Conservation (phyloP, 2,329 filamentous ascomycete genomes). For the Cladosporium oxysporum region DNA sequence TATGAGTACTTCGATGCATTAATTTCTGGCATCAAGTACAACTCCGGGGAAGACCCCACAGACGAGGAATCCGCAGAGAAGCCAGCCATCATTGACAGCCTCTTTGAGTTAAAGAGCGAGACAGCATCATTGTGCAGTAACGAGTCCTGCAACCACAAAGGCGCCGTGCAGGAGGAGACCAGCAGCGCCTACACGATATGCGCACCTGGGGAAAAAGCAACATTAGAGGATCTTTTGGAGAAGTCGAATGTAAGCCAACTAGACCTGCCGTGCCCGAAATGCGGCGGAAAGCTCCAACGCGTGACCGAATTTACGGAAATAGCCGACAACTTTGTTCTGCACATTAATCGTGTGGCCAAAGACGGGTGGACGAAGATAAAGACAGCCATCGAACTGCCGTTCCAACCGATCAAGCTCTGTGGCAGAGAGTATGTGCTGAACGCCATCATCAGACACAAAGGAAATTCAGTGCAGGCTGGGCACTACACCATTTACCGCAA, state of each 20-base stretch:
- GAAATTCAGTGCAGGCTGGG: slow-evolving; percentile 1
- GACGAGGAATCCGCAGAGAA: not conserved
- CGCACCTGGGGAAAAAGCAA: not conserved
- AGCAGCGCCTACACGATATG: not conserved
- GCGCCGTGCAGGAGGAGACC: not conserved
- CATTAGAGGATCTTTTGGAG: not conserved
- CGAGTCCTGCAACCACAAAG: slow-evolving; percentile 13
- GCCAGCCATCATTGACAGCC: slow-evolving; percentile 8
- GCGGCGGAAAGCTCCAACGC: not conserved
- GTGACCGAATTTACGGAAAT: not conserved
- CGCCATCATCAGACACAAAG: slow-evolving; percentile 22
- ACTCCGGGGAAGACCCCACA: not conserved
- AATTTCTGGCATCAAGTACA: slow-evolving; percentile 16
- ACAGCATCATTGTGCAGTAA: slow-evolving; percentile 13
- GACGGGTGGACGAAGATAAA: not conserved
- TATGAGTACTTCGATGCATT: slow-evolving; percentile 23
- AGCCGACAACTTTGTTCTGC: slow-evolving; percentile 21
- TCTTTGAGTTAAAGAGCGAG: slow-evolving; percentile 21
- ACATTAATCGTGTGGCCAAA: slow-evolving; percentile 15
- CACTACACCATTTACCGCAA: slow-evolving; percentile 25
- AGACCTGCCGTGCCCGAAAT: slow-evolving; percentile 15
- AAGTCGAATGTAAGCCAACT: slow-evolving; percentile 8
- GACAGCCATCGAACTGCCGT: slow-evolving; percentile 17
- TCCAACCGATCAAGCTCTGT: not conserved
- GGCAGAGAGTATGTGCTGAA: slow-evolving; percentile 18